Percentiles rank a stretch among this genome's conserved stretches.
phyloP scores from a whole-genome alignment of 2,329 filamentous ascomycete genomes.

The Pseudocercospora crystallina region DNA sequence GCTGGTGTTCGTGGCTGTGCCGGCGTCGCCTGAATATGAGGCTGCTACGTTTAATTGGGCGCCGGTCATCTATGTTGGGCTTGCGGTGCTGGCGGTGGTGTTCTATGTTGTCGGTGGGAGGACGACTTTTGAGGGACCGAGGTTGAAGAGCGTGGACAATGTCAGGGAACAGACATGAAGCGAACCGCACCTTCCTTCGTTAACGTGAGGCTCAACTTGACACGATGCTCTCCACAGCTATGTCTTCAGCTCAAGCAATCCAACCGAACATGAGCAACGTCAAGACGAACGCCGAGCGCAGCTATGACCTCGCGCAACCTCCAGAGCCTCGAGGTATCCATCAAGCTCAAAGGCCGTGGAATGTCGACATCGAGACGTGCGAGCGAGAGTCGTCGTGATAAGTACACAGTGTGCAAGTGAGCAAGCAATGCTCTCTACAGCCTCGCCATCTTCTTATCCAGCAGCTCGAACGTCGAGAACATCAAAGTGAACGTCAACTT shows the following conservation, averaged over 20 bases:
- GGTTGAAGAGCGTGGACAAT: neutral
- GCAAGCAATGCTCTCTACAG: no score
- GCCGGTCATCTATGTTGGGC: constrained; percentile 2
- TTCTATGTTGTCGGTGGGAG: constrained; percentile 2
- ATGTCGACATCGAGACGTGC: no score
- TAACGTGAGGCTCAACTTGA: neutral
- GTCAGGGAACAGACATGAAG: neutral
- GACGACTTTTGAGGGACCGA: neutral
- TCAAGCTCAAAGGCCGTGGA: no score
- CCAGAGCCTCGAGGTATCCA: no score
- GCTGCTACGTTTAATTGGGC: constrained; percentile 9
- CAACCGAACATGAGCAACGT: neutral
- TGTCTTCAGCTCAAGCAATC: neutral
- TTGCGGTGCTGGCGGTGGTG: neutral
- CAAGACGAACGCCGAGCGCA: neutral
- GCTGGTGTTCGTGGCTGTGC: constrained; percentile 3
- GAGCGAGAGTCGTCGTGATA: no score
- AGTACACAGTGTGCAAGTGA: no score
- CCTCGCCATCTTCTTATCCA: no score
- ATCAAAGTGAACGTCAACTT: no score
- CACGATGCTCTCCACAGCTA: neutral
- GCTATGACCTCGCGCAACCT: neutral
- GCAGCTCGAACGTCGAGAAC: no score
- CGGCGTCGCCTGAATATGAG: neutral
- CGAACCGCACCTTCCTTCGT: neutral